A percentile compares a stretch with the other conserved stretches of the same genome.
Evolutionary conservation across 2,329 filamentous ascomycete species (phyloP).

Genomic region (Sclerotinia nivalis): DNA sequence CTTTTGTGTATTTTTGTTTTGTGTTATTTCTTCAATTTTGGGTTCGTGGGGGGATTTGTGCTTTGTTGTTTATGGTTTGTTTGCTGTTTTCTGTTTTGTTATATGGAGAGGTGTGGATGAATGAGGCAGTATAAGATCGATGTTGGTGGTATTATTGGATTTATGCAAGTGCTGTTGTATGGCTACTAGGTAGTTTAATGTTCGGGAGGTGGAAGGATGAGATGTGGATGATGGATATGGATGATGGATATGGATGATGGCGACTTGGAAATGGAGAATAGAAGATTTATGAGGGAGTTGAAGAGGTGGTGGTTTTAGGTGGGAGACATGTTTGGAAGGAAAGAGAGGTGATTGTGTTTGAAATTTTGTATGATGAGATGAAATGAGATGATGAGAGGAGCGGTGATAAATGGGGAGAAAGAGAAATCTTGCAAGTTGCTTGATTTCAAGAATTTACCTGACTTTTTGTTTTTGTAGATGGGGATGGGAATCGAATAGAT

Average conservation of each 20-base stretch:
- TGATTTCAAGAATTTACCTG: not conserved
- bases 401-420: too few species aligned
- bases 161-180: not conserved
- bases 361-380: not conserved
- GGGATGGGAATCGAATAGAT: not conserved
- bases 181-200: not conserved
- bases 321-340: not conserved
- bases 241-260: too few species aligned
- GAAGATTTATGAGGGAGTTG: not conserved
- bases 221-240: not conserved
- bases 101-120: not conserved
- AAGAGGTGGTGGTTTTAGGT: not conserved
- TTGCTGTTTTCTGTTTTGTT: not conserved
- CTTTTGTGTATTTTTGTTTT: not conserved
- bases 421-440: not conserved
- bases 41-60: too few species aligned
- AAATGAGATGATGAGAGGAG: not conserved
- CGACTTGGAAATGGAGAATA: too few species aligned
- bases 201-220: not conserved
- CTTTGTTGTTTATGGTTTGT: not conserved
- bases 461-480: not conserved
- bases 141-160: not conserved
- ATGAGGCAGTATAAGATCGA: not conserved
- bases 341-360: not conserved
- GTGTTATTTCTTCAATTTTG: constrained; percentile 13